Evolutionary conservation across 768 basidiomycete species (phyloP).

Genomic region (Kwoniella dendrophila): DNA sequence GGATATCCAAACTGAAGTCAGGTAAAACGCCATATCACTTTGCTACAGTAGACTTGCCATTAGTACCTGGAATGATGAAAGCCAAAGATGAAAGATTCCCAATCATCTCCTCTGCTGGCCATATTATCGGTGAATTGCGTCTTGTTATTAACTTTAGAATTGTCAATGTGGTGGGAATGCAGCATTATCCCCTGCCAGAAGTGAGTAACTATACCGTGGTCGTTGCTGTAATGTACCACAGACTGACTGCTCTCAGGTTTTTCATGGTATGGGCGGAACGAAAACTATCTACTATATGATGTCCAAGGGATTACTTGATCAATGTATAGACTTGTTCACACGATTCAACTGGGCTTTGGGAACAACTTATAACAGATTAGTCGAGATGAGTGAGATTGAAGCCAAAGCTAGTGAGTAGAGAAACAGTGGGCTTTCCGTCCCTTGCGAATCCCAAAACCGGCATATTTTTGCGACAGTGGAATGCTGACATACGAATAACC

Average conservation of each 20-base stretch:
- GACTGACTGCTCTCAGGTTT: background rate
- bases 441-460: background rate
- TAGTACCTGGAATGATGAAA: conserved; percentile 13
- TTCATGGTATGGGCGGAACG: conserved; percentile 8
- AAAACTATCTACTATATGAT: conserved; percentile 19
- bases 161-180: conserved; percentile 3
- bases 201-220: background rate
- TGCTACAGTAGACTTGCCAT: conserved; percentile 17
- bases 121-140: conserved; percentile 25
- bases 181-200: conserved; percentile 5
- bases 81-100: conserved; percentile 28
- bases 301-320: conserved; percentile 14
- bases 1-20: conserved; percentile 9
- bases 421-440: background rate
- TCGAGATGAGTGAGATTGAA: conserved; percentile 24
- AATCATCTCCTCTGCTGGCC: conserved; percentile 9
- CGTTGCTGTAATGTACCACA: background rate
- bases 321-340: conserved; percentile 8
- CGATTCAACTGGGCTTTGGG: conserved; percentile 12
- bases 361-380: conserved; percentile 4
- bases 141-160: conserved; percentile 18
- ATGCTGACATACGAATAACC: background rate
- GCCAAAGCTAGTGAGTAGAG: conserved; percentile 13
- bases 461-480: background rate
- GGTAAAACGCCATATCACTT: conserved; percentile 5